Evolutionary conservation across 164 flowering plant species (phyloP).

Genomic region (Dillenia suffruticosa): DNA sequence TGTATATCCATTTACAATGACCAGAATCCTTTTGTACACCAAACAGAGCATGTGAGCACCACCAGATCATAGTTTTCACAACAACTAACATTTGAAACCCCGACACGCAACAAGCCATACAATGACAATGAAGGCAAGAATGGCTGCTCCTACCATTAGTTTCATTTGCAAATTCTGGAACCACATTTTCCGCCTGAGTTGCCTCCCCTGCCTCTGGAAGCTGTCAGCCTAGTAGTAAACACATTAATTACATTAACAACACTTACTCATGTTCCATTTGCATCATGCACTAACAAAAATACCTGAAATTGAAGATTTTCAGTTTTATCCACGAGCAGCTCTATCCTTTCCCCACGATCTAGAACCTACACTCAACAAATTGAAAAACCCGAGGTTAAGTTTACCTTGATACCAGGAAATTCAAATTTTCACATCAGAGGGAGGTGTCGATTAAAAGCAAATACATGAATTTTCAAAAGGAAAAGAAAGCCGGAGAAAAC

Average conservation of each 20-base stretch:
- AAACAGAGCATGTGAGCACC: neutral
- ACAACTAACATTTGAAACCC: slow-evolving; percentile 61
- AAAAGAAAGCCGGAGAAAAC: too few relatives aligned
- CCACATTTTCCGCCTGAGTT: slow-evolving; percentile 92
- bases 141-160: slow-evolving; percentile 62
- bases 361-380: slow-evolving; percentile 50
- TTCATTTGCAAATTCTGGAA: slow-evolving; percentile 79
- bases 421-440: too few relatives aligned
- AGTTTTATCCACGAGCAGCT: slow-evolving; percentile 95
- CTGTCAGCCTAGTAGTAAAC: slow-evolving; percentile 69
- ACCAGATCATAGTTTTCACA: neutral
- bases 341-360: slow-evolving; percentile 96
- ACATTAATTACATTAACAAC: neutral
- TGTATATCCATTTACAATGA: too few relatives aligned
- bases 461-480: too few relatives aligned
- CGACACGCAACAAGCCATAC: slow-evolving; percentile 60
- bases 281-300: neutral
- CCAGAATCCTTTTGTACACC: neutral
- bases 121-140: slow-evolving; percentile 48
- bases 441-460: too few relatives aligned
- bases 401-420: too few relatives aligned
- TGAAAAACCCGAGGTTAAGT: too few relatives aligned
- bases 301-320: slow-evolving; percentile 98
- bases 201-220: slow-evolving; percentile 98
- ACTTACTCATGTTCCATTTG: neutral